Evolutionary conservation across 805 yeast species (phyloP).

Genomic region (Sporopachydermia lactativora): DNA sequence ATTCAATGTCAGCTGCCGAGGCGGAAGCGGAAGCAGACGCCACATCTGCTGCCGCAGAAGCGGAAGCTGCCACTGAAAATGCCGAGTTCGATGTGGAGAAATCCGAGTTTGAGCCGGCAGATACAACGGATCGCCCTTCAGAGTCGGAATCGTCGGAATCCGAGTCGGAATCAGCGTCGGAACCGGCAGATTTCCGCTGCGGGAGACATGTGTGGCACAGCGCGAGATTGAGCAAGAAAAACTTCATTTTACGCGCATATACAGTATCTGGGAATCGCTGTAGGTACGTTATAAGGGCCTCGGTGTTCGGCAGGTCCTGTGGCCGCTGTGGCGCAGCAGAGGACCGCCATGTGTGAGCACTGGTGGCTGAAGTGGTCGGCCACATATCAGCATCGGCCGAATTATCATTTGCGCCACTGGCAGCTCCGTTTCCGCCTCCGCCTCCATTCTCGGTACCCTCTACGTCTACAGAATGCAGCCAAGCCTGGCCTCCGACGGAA

Average conservation of each 20-base stretch:
- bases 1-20: conserved; percentile 41
- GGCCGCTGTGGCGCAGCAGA: conserved; percentile 31
- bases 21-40: too few relatives aligned
- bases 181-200: conserved; percentile 2
- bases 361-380: conserved; percentile 8
- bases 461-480: conserved; percentile 67
- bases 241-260: conserved; percentile 59
- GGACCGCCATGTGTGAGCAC: conserved; percentile 28
- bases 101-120: too few relatives aligned
- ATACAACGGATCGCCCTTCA: too few relatives aligned
- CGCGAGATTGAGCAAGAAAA: conserved; percentile 71
- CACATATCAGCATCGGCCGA: conserved; percentile 42
- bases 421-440: conserved; percentile 7
- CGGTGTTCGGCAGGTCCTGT: conserved; percentile 38
- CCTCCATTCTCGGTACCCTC: conserved; percentile 14
- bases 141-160: conserved; percentile 4
- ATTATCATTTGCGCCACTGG: background rate
- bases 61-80: too few relatives aligned
- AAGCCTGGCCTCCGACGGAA: conserved; percentile 76
- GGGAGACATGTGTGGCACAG: conserved; percentile 88
- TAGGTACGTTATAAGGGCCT: conserved; percentile 52
- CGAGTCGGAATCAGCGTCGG: background rate
- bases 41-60: conserved; percentile 8
- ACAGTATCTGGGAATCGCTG: conserved; percentile 57
- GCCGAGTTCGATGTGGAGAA: too few relatives aligned